phyloP scores from a whole-genome alignment of 306 rosid genomes.

The Geum urbanum region DNA sequence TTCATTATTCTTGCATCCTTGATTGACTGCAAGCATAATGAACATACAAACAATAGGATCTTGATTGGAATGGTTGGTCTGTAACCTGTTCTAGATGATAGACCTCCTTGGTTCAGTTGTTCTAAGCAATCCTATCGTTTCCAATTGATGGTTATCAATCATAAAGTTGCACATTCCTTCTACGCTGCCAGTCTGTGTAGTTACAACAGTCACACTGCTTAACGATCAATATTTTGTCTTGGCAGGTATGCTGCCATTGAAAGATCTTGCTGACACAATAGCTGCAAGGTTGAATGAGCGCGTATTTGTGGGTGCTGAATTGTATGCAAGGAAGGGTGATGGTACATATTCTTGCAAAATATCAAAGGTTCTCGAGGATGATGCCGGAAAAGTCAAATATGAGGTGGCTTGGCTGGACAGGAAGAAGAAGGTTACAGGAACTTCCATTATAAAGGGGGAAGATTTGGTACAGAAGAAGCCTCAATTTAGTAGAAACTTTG shows the following conservation, averaged over 20 bases:
- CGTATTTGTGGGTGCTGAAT: slow-evolving; percentile 69
- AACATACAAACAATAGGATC: not conserved
- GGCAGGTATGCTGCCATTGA: slow-evolving; percentile 81
- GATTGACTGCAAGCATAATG: not conserved
- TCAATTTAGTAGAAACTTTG: slow-evolving; percentile 65
- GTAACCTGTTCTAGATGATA: not conserved
- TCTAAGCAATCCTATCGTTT: no score
- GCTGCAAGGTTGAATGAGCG: slow-evolving; percentile 56
- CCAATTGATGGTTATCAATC: not conserved
- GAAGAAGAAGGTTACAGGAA: slow-evolving; percentile 52
- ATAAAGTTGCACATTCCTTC: slow-evolving; percentile 2
- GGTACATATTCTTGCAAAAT: slow-evolving; percentile 60
- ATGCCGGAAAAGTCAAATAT: slow-evolving; percentile 39
- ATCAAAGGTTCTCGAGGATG: slow-evolving; percentile 49
- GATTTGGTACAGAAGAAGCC: slow-evolving; percentile 71
- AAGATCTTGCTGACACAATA: slow-evolving; percentile 72
- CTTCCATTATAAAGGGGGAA: slow-evolving; percentile 37
- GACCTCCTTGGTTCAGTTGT: not conserved
- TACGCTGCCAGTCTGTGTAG: not conserved
- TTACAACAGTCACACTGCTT: not conserved
- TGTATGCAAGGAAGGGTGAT: slow-evolving; percentile 61
- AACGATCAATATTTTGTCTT: slow-evolving; percentile 19
- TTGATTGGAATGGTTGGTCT: not conserved
- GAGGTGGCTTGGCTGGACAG: slow-evolving; percentile 81
- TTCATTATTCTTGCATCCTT: not conserved